Percentiles rank a stretch among this genome's conserved stretches.
Conservation (phyloP, 257 asterid species). For the Fraxinus quadrangulata region DNA sequence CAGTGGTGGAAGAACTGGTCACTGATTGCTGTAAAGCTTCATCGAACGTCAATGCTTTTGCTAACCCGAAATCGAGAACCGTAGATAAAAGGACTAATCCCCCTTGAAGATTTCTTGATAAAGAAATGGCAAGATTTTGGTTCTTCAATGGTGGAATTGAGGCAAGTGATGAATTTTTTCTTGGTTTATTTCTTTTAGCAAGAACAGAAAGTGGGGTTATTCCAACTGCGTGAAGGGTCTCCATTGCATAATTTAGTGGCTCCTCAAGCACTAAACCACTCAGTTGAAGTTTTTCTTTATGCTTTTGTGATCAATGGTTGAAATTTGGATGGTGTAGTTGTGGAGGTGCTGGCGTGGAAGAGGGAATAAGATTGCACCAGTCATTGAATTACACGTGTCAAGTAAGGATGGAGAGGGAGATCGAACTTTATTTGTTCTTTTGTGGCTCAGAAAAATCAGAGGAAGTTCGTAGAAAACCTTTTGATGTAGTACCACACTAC, state of each 20-base stretch:
- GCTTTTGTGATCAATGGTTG: slow-evolving; percentile 23
- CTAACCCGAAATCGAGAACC: slow-evolving; percentile 45
- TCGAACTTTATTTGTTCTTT: slow-evolving; percentile 2
- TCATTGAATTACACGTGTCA: slow-evolving; percentile 43
- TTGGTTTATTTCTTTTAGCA: slow-evolving; percentile 59
- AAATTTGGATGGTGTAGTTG: slow-evolving; percentile 21
- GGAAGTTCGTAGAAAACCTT: slow-evolving; percentile 18
- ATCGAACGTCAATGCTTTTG: slow-evolving; percentile 74
- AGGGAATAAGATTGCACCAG: slow-evolving; percentile 38
- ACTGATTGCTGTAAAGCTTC: slow-evolving; percentile 74
- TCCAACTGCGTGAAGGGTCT: slow-evolving; percentile 77
- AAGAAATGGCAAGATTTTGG: slow-evolving; percentile 28
- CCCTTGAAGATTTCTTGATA: slow-evolving; percentile 52
- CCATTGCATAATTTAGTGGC: slow-evolving; percentile 49
- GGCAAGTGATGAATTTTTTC: slow-evolving; percentile 37
- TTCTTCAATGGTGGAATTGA: slow-evolving; percentile 43
- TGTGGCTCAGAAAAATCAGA: slow-evolving; percentile 47
- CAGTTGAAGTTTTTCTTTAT: neutral
- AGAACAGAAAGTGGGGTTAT: slow-evolving; percentile 76
- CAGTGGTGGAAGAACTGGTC: slow-evolving; percentile 31
- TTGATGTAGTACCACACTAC: slow-evolving; percentile 15
- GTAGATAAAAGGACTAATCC: slow-evolving; percentile 63
- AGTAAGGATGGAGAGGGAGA: slow-evolving; percentile 26
- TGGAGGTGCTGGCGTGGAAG: slow-evolving; percentile 33
- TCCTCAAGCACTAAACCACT: slow-evolving; percentile 4